Evolutionary conservation across 2,329 filamentous ascomycete species (phyloP), one percentile per base, ranked within the genome.

Genomic region (Paracamarosporium sp.): DNA sequence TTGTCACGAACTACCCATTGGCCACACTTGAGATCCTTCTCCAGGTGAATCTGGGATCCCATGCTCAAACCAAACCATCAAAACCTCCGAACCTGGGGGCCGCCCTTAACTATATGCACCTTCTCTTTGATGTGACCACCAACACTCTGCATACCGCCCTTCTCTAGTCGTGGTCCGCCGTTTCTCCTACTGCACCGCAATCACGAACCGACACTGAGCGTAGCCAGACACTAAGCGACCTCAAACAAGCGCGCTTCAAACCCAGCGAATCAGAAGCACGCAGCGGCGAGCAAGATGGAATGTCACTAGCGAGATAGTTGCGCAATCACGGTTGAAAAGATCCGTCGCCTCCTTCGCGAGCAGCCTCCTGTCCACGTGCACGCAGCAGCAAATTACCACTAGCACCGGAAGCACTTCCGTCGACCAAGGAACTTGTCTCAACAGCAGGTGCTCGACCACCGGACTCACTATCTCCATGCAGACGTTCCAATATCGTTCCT

Each of bases 211-310:
- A 24, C 8, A 11, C 24, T 24, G 2, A 8, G 12, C 11, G 15
- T 13, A 38, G 15, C 47, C 33, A 38, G 15, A 33, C 33, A 35
- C 33, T 25, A 50, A 50, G 46, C 46, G 36, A 43, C 30, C 7
- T 53, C 53, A 55, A 50, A 55, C 38, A 51, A 50, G 38, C 54
- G 52, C 52, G 52, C 52, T 54, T 40, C 33, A 54, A 53, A 13
- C 24, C 22, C 43, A n/a, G 24, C 52, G 17, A 45, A 45, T 45
- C 52, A 36, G 33, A 30, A 2, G 2, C 17, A 6, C 13, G 30
- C 38, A 12, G 36, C 20, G 5, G 30, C n/a, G 24, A 40, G 22
- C 48, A 2, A 31, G n/a, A 4, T 5, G 17, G 1, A n/a, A 50
- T 51, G n/a, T 11, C 30, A 36, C 27, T 43, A 51, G 48, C 46